phyloP scores from a whole-genome alignment of 2,329 filamentous ascomycete genomes.

The Sporothrix humicola region DNA sequence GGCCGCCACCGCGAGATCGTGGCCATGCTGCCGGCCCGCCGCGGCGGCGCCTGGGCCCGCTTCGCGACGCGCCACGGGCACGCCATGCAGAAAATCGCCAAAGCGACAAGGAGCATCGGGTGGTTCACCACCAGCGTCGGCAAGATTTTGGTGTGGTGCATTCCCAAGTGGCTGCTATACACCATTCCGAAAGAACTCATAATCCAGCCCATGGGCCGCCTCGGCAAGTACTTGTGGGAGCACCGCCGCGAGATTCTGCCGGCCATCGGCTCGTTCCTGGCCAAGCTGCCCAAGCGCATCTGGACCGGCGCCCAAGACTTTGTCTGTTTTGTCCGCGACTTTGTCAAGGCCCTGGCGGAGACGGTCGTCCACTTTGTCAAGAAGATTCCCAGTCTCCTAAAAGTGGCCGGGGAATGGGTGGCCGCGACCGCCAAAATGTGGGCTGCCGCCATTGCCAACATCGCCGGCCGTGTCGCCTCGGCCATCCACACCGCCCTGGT shows the following conservation, averaged over 20 bases:
- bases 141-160: constrained; percentile 11
- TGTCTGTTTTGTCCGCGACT: not conserved
- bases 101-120: constrained; percentile 25
- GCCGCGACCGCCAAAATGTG: constrained; percentile 27
- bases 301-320: constrained; percentile 42
- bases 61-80: constrained; percentile 46
- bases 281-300: constrained; percentile 36
- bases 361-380: not conserved
- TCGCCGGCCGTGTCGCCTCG: constrained; percentile 43
- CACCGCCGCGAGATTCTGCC: constrained; percentile 40
- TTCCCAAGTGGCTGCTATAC: constrained; percentile 25
- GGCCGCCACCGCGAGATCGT: constrained; percentile 53
- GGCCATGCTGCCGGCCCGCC: constrained; percentile 48
- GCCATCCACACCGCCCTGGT: constrained; percentile 47
- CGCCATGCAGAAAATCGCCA: constrained; percentile 40
- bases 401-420: not conserved
- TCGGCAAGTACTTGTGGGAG: constrained; percentile 38
- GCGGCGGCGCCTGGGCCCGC: constrained; percentile 49
- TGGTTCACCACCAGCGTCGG: not conserved
- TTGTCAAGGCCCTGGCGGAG: constrained; percentile 40
- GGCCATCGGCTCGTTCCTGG: not conserved
- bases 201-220: not conserved
- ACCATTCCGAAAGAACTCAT: constrained; percentile 3
- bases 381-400: not conserved
- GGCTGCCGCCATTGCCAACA: constrained; percentile 40